Conservation (phyloP, 192 early-diverging fungal genomes). For the Glomus cerebriforme region DNA sequence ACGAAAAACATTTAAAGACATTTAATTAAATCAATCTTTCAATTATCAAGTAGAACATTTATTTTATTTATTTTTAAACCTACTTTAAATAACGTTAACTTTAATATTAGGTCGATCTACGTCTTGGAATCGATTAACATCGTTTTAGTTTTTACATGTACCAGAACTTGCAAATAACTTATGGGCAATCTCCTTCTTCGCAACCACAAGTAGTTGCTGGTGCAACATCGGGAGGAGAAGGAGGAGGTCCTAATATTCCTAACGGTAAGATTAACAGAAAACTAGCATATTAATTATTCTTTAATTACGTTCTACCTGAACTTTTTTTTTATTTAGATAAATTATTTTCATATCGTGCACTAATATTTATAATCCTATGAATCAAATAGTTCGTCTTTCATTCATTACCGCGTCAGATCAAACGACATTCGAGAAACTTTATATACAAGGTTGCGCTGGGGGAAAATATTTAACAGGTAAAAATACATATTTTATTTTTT, state of each 20-base stretch:
- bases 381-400: constrained; percentile 41
- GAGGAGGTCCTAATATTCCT: constrained; percentile 4
- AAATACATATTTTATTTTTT: background rate
- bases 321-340: background rate
- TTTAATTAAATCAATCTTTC: too few species aligned
- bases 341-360: background rate
- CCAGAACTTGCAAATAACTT: constrained; percentile 14
- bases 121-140: background rate
- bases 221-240: background rate
- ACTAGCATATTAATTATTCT: background rate
- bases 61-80: too few species aligned
- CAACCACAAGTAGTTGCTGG: constrained; percentile 7
- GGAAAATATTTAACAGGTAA: constrained; percentile 21
- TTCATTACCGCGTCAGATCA: constrained; percentile 46
- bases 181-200: constrained; percentile 5
- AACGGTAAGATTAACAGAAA: background rate
- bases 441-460: constrained; percentile 28
- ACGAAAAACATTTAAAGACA: too few species aligned
- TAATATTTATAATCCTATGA: background rate
- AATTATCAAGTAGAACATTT: too few species aligned
- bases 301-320: background rate
- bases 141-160: background rate
- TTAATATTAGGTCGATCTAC: background rate
- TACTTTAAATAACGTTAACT: background rate
- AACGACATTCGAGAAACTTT: constrained; percentile 43